phyloP scores from a whole-genome alignment of 2,329 filamentous ascomycete genomes.

The Didymella keratinophila region DNA sequence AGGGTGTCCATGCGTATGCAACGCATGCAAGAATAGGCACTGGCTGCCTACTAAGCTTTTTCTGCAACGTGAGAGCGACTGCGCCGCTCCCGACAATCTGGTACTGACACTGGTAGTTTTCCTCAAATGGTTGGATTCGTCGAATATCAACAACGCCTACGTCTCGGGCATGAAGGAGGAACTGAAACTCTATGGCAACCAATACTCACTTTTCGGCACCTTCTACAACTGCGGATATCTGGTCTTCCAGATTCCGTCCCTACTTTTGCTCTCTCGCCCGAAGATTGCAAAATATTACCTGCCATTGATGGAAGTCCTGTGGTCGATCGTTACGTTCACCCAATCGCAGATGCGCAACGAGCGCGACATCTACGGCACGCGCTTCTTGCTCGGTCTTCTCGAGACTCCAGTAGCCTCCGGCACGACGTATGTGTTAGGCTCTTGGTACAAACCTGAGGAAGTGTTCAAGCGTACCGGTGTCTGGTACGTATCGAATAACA shows the following conservation, averaged over 20 bases:
- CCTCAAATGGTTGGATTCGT: constrained; percentile 49
- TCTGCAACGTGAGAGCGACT: not conserved
- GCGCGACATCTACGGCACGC: constrained; percentile 51
- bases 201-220: constrained; percentile 62
- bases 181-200: constrained; percentile 58
- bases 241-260: constrained; percentile 50
- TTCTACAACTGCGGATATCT: constrained; percentile 55
- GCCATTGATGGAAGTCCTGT: constrained; percentile 52
- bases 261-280: constrained; percentile 51
- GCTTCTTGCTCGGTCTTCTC: constrained; percentile 49
- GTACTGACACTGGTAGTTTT: constrained; percentile 40
- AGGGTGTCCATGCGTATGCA: too few species aligned
- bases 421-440: constrained; percentile 49
- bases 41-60: too few species aligned
- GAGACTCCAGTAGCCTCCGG: constrained; percentile 50
- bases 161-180: constrained; percentile 49
- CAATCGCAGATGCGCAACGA: constrained; percentile 51
- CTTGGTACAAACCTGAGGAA: constrained; percentile 56
- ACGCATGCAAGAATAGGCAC: too few species aligned
- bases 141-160: constrained; percentile 57
- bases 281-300: constrained; percentile 49
- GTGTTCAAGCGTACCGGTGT: constrained; percentile 64
- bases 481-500: constrained; percentile 62
- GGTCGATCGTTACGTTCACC: constrained; percentile 52
- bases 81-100: not conserved